Base-by-base conservation (phyloP, 441 rosid genomes). In the Gossypium davidsonii region DNA sequence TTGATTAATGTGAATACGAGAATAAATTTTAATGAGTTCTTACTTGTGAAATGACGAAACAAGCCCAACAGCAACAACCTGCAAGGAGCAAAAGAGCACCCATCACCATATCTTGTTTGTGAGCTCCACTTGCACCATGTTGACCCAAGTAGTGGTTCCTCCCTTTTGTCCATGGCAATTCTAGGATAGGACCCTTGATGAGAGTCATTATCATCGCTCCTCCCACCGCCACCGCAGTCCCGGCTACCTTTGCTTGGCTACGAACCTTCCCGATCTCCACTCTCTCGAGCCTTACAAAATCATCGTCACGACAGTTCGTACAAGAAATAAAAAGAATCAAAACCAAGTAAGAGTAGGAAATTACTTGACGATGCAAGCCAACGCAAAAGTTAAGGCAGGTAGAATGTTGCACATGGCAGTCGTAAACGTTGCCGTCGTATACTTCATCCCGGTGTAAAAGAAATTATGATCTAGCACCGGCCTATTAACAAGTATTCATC, bases 371-470 rank as follows among this genome's bases (percentile, higher is more conserved):
- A 79, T 62, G 58, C 72, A 72, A 63, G 74, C 82, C 77, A 76
- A 12, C 12, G 70, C 18, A 10, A 79, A 75, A 17, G 79, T 61
- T 7, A 75, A 25, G 31, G 76, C 78, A 14, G 80, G 83, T 26
- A 77, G 78, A 44, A 80, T 9, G 34, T 80, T 80, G 80, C 71
- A 64, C 74, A 80, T 71, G 12, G 76, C 76, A 23, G 76, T 37
- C 4, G 71, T 21, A 46, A 77, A 74, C 10, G 74, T 80, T 0
- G 78, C 71, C 0, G 76, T 74, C 0, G 74, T 77, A 11, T 70
- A 15, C 74, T 80, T 70, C 76, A 74, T 66, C 14, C 76, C 80
- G 3, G 68, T 52, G 48, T 64, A 66, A 72, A 37, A 62, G 26
- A 37, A 62, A 44, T 31, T 60, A 20, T 60, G 80, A 64, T 76